These are phyloP conservation scores for Buddleja alternifolia DNA, from an alignment of 257 asterid genomes.

Conservation along the genomic window DNA sequence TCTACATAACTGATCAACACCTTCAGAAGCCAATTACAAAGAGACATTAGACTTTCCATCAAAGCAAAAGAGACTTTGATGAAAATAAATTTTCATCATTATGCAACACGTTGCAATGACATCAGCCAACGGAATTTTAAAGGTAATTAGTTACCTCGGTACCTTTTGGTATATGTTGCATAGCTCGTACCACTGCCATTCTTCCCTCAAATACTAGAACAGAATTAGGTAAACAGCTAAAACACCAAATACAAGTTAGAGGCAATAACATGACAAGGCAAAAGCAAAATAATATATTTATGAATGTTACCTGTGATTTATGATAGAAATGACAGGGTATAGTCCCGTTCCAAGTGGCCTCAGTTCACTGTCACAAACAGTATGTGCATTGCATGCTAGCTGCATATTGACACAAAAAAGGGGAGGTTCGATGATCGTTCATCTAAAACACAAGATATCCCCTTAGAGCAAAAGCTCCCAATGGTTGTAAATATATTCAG, in stretches of 20 bases:
- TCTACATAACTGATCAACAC: constrained; percentile 89
- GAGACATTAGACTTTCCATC: constrained; percentile 27
- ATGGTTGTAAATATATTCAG: not conserved
- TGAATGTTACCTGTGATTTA: constrained; percentile 83
- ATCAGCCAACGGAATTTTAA: constrained; percentile 4
- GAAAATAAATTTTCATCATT: not conserved
- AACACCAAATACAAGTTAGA: constrained; percentile 43
- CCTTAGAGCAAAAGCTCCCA: not conserved
- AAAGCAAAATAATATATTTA: constrained; percentile 12
- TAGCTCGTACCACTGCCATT: constrained; percentile 78
- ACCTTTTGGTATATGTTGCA: constrained; percentile 74
- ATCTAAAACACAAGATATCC: constrained; percentile 4
- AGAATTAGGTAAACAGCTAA: constrained; percentile 86
- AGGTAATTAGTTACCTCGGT: constrained; percentile 73
- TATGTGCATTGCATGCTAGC: constrained; percentile 99
- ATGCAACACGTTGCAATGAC: constrained; percentile 4
- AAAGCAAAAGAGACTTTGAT: constrained; percentile 8
- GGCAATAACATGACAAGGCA: constrained; percentile 15
- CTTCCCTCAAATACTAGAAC: constrained; percentile 84
- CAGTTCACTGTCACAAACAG: constrained; percentile 88
- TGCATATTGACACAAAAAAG: constrained; percentile 34
- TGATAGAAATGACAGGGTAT: constrained; percentile 80
- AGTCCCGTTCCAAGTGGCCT: constrained; percentile 93
- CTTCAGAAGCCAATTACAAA: constrained; percentile 44
- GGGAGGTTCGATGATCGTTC: not conserved